Evolutionary conservation across 495 filamentous ascomycete genomes (phyloP).

Genomic region (Filosporella fistucella): DNA sequence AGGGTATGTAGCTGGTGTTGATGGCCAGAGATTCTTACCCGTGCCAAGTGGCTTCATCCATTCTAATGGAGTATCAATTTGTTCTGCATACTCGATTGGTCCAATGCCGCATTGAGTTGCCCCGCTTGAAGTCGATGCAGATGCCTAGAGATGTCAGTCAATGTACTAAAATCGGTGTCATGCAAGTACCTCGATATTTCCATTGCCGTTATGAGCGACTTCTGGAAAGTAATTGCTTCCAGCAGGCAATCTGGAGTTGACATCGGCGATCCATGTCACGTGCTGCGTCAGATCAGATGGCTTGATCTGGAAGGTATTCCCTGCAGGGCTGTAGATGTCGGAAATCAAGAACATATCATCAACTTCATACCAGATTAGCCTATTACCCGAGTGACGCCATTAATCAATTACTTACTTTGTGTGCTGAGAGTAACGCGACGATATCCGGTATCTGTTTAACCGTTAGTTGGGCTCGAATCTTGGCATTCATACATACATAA

Average conservation of each 20-base stretch:
- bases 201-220: slow-evolving; percentile 58
- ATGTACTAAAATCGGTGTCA: not conserved
- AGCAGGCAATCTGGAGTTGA: slow-evolving; percentile 48
- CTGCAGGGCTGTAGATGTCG: slow-evolving; percentile 44
- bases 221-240: slow-evolving; percentile 54
- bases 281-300: slow-evolving; percentile 44
- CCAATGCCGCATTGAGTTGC: slow-evolving; percentile 23
- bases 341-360: slow-evolving; percentile 60
- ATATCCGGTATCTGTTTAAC: slow-evolving; percentile 37
- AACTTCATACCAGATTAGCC: slow-evolving; percentile 43
- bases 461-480: slow-evolving; percentile 7
- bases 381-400: not conserved
- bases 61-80: slow-evolving; percentile 48
- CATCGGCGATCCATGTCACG: slow-evolving; percentile 39
- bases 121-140: slow-evolving; percentile 12
- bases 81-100: slow-evolving; percentile 24
- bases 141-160: slow-evolving; percentile 24
- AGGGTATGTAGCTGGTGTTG: slow-evolving; percentile 35
- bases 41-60: slow-evolving; percentile 54
- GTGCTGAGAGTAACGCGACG: slow-evolving; percentile 10
- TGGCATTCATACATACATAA: slow-evolving; percentile 47
- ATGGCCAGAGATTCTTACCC: slow-evolving; percentile 51
- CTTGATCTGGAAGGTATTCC: slow-evolving; percentile 44
- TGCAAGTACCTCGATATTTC: slow-evolving; percentile 41
- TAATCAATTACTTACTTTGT: slow-evolving; percentile 1